A percentile compares a stretch with the other conserved stretches of the same genome.
These are phyloP conservation scores for Cordyceps cicadae DNA, from an alignment of 2,329 filamentous ascomycete genomes.

Conservation along the genomic window DNA sequence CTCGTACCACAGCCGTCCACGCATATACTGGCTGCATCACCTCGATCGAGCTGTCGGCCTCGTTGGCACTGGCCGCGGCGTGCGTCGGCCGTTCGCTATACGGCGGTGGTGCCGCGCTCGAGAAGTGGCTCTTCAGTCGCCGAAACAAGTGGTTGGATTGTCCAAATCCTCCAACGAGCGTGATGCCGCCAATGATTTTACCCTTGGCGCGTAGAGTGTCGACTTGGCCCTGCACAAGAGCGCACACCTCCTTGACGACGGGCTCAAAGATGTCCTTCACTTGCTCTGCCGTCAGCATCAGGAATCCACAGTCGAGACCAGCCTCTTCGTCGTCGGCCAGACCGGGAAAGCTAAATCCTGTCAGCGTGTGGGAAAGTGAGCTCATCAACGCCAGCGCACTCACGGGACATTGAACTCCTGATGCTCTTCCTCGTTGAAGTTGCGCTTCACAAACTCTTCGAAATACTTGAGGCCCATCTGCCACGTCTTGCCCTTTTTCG, in stretches of 20 bases:
- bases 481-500: constrained; percentile 72
- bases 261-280: constrained; percentile 70
- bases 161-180: constrained; percentile 74
- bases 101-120: constrained; percentile 46
- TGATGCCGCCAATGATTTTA: constrained; percentile 62
- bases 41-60: constrained; percentile 54
- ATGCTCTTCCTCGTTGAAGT: constrained; percentile 72
- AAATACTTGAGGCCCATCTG: constrained; percentile 72
- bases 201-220: constrained; percentile 53
- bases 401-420: constrained; percentile 69
- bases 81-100: constrained; percentile 67
- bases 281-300: constrained; percentile 61
- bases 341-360: constrained; percentile 54
- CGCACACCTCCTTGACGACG: constrained; percentile 62
- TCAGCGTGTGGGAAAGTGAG: not conserved
- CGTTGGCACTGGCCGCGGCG: constrained; percentile 38
- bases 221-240: constrained; percentile 60
- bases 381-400: constrained; percentile 17
- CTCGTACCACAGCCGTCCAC: constrained; percentile 73
- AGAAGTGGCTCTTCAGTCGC: constrained; percentile 61
- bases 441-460: constrained; percentile 77
- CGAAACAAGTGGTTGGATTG: constrained; percentile 71
- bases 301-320: constrained; percentile 66
- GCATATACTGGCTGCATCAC: constrained; percentile 77
- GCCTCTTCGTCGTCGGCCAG: constrained; percentile 67